phyloP scores from a whole-genome alignment of 345 rosid genomes.

The Stellera chamaejasme region DNA sequence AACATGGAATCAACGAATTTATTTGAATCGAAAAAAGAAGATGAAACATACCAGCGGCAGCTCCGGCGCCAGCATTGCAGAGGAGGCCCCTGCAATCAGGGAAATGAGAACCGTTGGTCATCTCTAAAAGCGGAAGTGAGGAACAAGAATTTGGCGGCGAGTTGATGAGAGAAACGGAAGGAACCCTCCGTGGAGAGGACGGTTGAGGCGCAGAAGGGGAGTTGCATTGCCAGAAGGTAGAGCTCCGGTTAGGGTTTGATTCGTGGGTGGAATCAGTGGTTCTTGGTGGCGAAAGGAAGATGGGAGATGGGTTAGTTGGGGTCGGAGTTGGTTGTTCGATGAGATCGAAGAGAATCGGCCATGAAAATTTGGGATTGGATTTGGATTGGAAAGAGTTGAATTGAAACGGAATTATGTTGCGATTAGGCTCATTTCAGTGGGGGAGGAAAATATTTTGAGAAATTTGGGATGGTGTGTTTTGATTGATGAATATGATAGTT shows the following conservation, averaged over 20 bases:
- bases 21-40: background rate
- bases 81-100: conserved; percentile 46
- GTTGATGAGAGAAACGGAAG: conserved; percentile 11
- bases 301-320: background rate
- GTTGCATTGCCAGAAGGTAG: conserved; percentile 65
- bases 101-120: conserved; percentile 53
- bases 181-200: conserved; percentile 67
- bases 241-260: conserved; percentile 10
- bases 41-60: conserved; percentile 57
- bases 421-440: too few species aligned
- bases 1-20: background rate
- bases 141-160: conserved; percentile 14
- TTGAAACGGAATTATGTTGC: background rate
- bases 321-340: conserved; percentile 2
- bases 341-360: conserved; percentile 1
- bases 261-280: background rate
- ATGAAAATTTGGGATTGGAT: background rate
- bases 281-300: conserved; percentile 19
- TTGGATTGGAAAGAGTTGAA: conserved; percentile 4
- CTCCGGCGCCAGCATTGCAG: conserved; percentile 89
- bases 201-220: conserved; percentile 45
- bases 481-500: too few species aligned
- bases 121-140: conserved; percentile 16
- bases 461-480: too few species aligned
- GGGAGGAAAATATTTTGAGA: too few species aligned